These are phyloP conservation scores for Claviceps sorghi DNA, from an alignment of 2,329 filamentous ascomycete genomes.

Conservation along the genomic window DNA sequence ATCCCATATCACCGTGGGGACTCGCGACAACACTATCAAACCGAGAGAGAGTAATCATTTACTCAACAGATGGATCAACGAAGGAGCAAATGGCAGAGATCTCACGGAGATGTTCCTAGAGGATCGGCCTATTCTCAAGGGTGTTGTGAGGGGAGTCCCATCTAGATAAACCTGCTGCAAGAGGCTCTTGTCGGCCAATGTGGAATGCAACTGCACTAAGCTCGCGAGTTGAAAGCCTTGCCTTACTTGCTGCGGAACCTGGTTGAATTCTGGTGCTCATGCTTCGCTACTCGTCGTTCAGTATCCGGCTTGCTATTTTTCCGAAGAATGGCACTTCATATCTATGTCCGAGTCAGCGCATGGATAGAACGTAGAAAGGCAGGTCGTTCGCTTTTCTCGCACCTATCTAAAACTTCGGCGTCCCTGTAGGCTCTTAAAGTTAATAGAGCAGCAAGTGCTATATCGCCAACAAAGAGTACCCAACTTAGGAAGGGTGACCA, in stretches of 20 bases:
- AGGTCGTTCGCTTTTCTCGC: conserved; percentile 10
- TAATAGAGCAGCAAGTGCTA: conserved; percentile 62
- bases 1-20: conserved; percentile 84
- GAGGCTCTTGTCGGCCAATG: neutral
- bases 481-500: conserved; percentile 77
- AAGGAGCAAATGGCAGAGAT: conserved; percentile 26
- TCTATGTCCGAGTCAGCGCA: neutral
- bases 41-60: conserved; percentile 90
- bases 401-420: conserved; percentile 53
- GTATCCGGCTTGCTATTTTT: conserved; percentile 67
- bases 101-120: conserved; percentile 36
- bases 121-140: conserved; percentile 32
- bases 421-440: conserved; percentile 71
- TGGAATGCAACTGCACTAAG: neutral
- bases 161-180: conserved; percentile 23
- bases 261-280: neutral
- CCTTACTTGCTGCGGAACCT: neutral
- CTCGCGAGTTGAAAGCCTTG: neutral
- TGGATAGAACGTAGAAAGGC: neutral
- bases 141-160: conserved; percentile 32
- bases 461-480: conserved; percentile 63
- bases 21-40: conserved; percentile 58
- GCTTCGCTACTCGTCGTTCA: conserved; percentile 58
- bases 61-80: conserved; percentile 57
- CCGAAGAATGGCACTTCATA: conserved; percentile 79